A percentile compares a stretch with the other conserved stretches of the same genome.
These are phyloP conservation scores for Salisapilia sapeloensis DNA, from an alignment of 352 stramenopile species.

Conservation along the genomic window DNA sequence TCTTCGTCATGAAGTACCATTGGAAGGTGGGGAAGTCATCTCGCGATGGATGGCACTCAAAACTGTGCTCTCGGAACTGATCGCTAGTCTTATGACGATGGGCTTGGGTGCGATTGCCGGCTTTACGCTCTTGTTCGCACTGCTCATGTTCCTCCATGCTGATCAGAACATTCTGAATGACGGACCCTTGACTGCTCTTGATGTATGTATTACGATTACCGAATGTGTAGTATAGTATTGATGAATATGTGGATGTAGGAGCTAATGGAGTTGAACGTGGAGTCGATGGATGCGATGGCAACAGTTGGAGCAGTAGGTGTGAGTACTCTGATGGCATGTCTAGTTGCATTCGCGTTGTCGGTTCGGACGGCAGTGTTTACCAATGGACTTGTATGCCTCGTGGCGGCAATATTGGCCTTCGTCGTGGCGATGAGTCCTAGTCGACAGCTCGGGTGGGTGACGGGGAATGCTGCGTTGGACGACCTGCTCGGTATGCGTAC, in stretches of 20 bases:
- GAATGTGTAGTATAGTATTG: not conserved
- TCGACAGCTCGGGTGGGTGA: conserved; percentile 41
- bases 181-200: conserved; percentile 29
- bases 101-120: conserved; percentile 28
- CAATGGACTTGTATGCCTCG: conserved; percentile 43
- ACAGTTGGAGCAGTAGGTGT: conserved; percentile 15
- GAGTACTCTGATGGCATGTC: conserved; percentile 20
- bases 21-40: conserved; percentile 33
- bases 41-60: conserved; percentile 17
- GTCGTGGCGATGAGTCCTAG: conserved; percentile 43
- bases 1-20: conserved; percentile 38
- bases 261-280: conserved; percentile 24
- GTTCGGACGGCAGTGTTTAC: conserved; percentile 45
- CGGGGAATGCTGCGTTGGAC: conserved; percentile 28
- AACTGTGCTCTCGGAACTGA: conserved; percentile 9
- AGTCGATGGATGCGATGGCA: conserved; percentile 28
- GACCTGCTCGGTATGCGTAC: conserved; percentile 39
- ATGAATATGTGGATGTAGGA: conserved; percentile 12
- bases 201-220: conserved; percentile 8
- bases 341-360: conserved; percentile 13
- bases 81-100: conserved; percentile 18
- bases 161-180: conserved; percentile 29
- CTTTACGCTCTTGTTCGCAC: conserved; percentile 37
- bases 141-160: conserved; percentile 62
- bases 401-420: conserved; percentile 30